A percentile compares a stretch with the other conserved stretches of the same genome.
phyloP scores from a whole-genome alignment of 1,139 yeast species.

The Taphrina flavorubra region DNA sequence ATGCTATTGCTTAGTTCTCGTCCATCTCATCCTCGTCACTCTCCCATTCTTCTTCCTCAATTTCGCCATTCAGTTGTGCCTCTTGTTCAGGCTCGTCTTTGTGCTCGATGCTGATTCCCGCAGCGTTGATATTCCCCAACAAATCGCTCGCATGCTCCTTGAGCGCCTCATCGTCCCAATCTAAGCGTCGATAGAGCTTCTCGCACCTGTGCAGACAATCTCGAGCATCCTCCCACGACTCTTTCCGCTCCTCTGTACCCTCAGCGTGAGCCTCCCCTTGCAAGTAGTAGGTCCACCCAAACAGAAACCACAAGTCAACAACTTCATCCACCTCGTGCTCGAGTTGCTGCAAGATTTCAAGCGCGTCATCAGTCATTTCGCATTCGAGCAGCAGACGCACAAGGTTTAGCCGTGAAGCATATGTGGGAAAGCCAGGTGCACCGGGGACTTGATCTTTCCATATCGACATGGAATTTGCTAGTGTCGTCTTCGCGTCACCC shows the following conservation, averaged over 20 bases:
- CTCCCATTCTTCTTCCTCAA: conserved; percentile 34
- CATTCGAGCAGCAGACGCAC: conserved; percentile 41
- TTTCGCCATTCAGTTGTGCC: conserved; percentile 10
- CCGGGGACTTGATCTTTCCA: conserved; percentile 28
- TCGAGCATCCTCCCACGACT: conserved; percentile 41
- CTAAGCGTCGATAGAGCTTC: conserved; percentile 30
- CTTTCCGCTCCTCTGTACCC: conserved; percentile 33
- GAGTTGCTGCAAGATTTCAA: conserved; percentile 35
- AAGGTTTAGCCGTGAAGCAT: conserved; percentile 38
- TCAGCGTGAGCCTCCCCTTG: conserved; percentile 31
- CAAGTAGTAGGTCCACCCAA: conserved; percentile 42
- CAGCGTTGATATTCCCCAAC: conserved; percentile 32
- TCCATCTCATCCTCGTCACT: conserved; percentile 41
- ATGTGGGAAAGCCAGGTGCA: conserved; percentile 35
- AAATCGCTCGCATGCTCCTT: conserved; percentile 43
- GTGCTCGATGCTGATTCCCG: conserved; percentile 29
- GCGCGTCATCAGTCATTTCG: conserved; percentile 37
- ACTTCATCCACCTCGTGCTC: conserved; percentile 42
- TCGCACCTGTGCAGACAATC: conserved; percentile 38
- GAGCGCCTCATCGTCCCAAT: conserved; percentile 43
- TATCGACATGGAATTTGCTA: conserved; percentile 48
- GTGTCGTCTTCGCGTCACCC: conserved; percentile 74
- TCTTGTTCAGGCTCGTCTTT: conserved; percentile 21
- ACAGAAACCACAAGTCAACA: conserved; percentile 43
- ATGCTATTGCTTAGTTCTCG: conserved; percentile 2